Base-by-base conservation (phyloP, 768 basidiomycete genomes). In the Leccinum longicurvipes region DNA sequence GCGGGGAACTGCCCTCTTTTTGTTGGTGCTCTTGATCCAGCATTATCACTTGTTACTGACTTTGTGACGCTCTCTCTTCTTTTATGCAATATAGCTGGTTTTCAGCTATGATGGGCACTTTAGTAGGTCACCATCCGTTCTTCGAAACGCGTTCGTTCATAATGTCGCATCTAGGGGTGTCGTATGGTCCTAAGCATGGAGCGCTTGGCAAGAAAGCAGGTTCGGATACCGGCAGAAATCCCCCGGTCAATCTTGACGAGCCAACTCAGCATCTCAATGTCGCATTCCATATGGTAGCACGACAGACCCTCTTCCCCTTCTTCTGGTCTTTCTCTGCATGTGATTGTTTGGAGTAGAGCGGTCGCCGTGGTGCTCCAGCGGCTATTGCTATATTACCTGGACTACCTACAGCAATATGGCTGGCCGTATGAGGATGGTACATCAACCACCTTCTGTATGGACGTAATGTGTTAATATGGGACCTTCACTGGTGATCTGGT, bases 181-280 rank as follows among this genome's bases (percentile, higher is more conserved):
- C 53, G 44, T 31, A 48, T 67, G 53, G 55, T 71, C 32, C 28
- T 63, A 4, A 64, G 58, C 34, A 67, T 63, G 60, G 62, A 64
- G 31, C 48, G 55, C 19, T 58, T 71, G 11, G 55, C 59, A 23
- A 54, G 53, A 34, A 46, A 12, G 36, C 25, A 58, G 25, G 28
- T 14, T n/a, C 31, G 12, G 14, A 14, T 3, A 31, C 8, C 24
- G 4, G 15, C 10, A 6, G 44, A 42, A 23, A 9, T 7, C 34
- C 15, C 41, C 2, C 54, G 28, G 12, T 5, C 15, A 17, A 12
- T 53, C 34, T 27, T 67, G 21, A 61, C 61, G 7, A 67, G 55
- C n/a, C 8, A 50, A 29, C 15, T 67, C 21, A 32, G 15, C 31
- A 11, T 63, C 10, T 12, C 10, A 19, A 4, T 42, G 4, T 3